A percentile compares a stretch with the other conserved stretches of the same genome.
Conservation (phyloP, 106 monocot species). For the Dioscorea zingiberensis region DNA sequence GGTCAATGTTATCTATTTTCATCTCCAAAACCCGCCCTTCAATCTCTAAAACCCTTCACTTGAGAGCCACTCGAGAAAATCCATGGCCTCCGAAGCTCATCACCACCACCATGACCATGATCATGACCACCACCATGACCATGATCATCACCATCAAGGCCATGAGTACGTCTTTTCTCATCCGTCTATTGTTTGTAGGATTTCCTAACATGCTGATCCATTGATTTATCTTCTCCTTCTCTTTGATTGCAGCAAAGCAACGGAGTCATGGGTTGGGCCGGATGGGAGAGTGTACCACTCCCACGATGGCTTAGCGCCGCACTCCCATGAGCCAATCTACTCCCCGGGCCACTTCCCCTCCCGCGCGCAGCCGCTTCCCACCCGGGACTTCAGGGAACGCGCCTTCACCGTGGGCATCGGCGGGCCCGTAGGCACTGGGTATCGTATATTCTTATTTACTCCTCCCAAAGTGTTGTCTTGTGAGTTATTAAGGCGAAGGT, state of each 20-base stretch:
- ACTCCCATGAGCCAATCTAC: constrained; percentile 95
- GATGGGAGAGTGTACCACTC: constrained; percentile 88
- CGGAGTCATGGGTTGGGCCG: constrained; percentile 48
- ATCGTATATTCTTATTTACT: not conserved
- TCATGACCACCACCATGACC: constrained; percentile 4
- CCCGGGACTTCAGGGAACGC: constrained; percentile 70
- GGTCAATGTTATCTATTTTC: too few species aligned
- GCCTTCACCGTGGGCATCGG: constrained; percentile 97
- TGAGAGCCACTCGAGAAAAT: not conserved
- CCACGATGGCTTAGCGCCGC: constrained; percentile 93
- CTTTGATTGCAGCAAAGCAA: constrained; percentile 1
- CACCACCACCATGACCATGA: constrained; percentile 26
- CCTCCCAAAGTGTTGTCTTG: not conserved
- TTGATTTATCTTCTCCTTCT: not conserved
- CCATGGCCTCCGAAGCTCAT: constrained; percentile 35
- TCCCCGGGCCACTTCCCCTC: constrained; percentile 68
- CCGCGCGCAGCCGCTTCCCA: constrained; percentile 45
- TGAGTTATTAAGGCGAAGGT: too few species aligned
- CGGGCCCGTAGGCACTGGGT: constrained; percentile 97
- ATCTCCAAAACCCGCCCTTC: too few species aligned
- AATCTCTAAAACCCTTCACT: too few species aligned
- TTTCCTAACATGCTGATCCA: too few species aligned
- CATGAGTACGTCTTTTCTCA: not conserved
- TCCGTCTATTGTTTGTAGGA: not conserved
- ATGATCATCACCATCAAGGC: too few species aligned